Evolutionary conservation across 108 stramenopile species (phyloP), one percentile per base, ranked within the genome.

Genomic region (Nitzschia sp.): DNA sequence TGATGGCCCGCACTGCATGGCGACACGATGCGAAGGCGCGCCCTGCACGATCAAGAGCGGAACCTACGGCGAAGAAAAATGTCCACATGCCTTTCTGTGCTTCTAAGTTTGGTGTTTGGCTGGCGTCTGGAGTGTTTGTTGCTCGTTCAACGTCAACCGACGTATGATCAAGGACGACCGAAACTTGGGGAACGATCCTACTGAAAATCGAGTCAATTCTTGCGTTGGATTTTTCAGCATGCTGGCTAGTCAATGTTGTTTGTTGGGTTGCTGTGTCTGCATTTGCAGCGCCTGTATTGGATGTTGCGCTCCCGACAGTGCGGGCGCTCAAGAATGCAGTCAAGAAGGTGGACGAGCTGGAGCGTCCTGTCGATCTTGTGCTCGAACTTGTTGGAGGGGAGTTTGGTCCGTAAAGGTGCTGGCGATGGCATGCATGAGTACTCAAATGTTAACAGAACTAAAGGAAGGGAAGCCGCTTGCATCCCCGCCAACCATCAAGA

Each of bases 61-160:
- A 25, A 84, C 81, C 23, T 87, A 87, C 30, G 86, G 83, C 13
- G 86, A 87, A 75, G 49, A 74, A 18, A 56, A 75, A 32, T 82
- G 77, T 47, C 64, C 49, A 27, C 64, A 65, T 42, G 61, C 54
- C 25, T 84, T 87, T 57, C 53, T 87, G 18, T 83, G 82, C 66
- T 51, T 74, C 11, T 83, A 87, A 56, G 81, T 87, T 0, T 51
- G 47, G 11, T 72, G 73, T 32, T 38, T 84, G 31, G 86, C 72
- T 42, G 80, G 86, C 23, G 11, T 70, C n/a, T 82, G 75, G 66
- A 74, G 71, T 49, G 54, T 80, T 18, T 87, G 86, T 46, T 87
- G 86, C 71, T 83, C 86, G 26, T 82, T 80, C 64, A 66, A 87
- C 70, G 86, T 84, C 48, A 84, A 74, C 42, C 71, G 86, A 54